Conservation (phyloP, 179 eudicot species). For the Heliamphora pulchella region DNA sequence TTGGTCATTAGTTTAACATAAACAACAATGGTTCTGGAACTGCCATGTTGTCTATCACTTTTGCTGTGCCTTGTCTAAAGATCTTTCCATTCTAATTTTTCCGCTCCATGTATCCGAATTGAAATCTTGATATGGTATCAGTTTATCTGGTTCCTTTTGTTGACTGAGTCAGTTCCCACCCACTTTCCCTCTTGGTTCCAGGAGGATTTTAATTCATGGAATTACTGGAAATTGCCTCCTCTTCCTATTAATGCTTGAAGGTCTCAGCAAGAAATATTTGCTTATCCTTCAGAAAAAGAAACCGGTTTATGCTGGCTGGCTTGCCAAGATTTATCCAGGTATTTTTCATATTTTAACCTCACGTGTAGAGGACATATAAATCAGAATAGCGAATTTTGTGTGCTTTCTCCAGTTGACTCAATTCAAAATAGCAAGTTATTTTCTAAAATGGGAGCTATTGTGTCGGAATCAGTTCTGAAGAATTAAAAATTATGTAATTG, state of each 20-base stretch:
- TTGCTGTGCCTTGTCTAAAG: neutral
- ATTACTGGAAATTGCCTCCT: conserved; percentile 83
- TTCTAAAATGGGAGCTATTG: neutral
- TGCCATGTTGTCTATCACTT: neutral
- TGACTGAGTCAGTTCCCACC: conserved; percentile 10
- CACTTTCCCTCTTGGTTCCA: conserved; percentile 20
- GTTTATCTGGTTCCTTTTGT: neutral
- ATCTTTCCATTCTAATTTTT: neutral
- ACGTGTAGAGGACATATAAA: too few relatives aligned
- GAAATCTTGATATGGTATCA: neutral
- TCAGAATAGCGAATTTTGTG: neutral
- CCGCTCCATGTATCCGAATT: neutral
- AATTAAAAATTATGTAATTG: neutral
- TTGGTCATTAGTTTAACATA: neutral
- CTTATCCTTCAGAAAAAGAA: conserved; percentile 10
- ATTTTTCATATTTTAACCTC: neutral
- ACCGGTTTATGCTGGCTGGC: conserved; percentile 6
- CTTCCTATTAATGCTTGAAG: conserved; percentile 30
- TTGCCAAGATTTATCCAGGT: conserved; percentile 17
- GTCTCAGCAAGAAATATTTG: conserved; percentile 2
- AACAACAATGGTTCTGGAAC: neutral
- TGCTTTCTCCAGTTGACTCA: neutral
- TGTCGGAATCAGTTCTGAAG: neutral
- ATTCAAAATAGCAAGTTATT: neutral
- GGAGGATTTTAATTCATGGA: conserved; percentile 93